Evolutionary conservation across 352 stramenopile genomes (phyloP), one percentile per base, ranked within the genome.

Genomic region (Globisporangium parvum): DNA sequence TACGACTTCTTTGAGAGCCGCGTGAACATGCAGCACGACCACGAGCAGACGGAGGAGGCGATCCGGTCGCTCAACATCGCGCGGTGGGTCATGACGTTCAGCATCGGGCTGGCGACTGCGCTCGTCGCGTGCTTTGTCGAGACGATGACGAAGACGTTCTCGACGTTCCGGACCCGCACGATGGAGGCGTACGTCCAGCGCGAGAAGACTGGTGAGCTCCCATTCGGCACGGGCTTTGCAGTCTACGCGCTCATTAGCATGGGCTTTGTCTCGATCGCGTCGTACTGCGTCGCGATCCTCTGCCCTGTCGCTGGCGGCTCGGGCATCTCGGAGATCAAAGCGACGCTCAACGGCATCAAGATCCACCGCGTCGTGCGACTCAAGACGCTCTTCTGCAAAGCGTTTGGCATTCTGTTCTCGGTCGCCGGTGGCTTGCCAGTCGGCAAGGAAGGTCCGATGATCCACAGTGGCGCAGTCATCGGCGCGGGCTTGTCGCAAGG

Each of bases 301-400:
- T 97, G 98, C 68, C 97, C 96, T 1, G 87, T 98, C 20, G 91
- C 91, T 2, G 91, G 77, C 41, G 97, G 97, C 11, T 99, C 95
- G 6, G 96, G 96, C 44, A 98, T 99, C 65, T 85, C 88, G 0
- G 97, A 99, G 72, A 98, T 99, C 60, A 99, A 99, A 67, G 95
- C 92, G 35, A 98, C 95, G 21, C 73, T 99, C 14, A 99, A 99
- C 70, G 97, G 97, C 21, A 97, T 98, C 62, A 97, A 98, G 77
- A 86, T 99, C 26, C 94, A 96, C 37, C 83, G 94, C 21, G 85
- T 99, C n/a, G 87, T 99, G 6, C 78, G 92, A 0, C 69, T 98
- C 40, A 98, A 98, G 67, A 99, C 96, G 26, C 69, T 99, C 6
- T 79, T 98, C 45, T 97, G 85, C 60, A 99, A 99, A 73, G 89